Evolutionary conservation across 75 land plant genomes (phyloP).

Genomic region (Azolla pinnata): DNA sequence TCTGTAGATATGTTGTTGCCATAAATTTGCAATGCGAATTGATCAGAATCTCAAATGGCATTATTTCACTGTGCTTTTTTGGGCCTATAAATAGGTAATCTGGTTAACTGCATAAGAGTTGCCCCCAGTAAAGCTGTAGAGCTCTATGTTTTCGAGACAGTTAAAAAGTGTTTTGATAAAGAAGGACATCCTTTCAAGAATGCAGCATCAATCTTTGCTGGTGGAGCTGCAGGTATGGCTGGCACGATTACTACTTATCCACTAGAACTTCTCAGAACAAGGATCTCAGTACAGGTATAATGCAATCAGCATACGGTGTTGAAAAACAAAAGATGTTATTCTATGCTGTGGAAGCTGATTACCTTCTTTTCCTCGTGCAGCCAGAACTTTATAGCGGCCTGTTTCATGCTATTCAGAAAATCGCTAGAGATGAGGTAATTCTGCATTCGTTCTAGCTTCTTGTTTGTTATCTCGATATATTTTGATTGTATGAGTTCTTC

Average conservation of each 20-base stretch:
- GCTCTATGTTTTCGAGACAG: slow-evolving; percentile 11
- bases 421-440: slow-evolving; percentile 5
- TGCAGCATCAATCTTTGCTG: slow-evolving; percentile 21
- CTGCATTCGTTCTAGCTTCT: neutral
- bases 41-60: too few species aligned
- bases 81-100: slow-evolving; percentile 9
- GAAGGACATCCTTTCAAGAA: slow-evolving; percentile 11
- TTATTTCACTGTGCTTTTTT: too few species aligned
- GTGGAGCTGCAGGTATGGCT: slow-evolving; percentile 34
- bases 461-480: too few species aligned
- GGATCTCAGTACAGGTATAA: slow-evolving; percentile 27
- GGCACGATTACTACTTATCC: slow-evolving; percentile 33
- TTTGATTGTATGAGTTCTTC: neutral
- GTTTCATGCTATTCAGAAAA: neutral
- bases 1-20: too few species aligned
- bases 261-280: slow-evolving; percentile 27
- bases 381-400: neutral
- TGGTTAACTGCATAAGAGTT: slow-evolving; percentile 17
- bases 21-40: too few species aligned
- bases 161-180: slow-evolving; percentile 3
- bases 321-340: neutral
- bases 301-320: neutral
- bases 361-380: neutral
- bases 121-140: slow-evolving; percentile 17
- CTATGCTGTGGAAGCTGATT: neutral